Evolutionary conservation across 805 yeast genomes (phyloP), one percentile per base, ranked within the genome.

Genomic region (Pichia exigua): DNA sequence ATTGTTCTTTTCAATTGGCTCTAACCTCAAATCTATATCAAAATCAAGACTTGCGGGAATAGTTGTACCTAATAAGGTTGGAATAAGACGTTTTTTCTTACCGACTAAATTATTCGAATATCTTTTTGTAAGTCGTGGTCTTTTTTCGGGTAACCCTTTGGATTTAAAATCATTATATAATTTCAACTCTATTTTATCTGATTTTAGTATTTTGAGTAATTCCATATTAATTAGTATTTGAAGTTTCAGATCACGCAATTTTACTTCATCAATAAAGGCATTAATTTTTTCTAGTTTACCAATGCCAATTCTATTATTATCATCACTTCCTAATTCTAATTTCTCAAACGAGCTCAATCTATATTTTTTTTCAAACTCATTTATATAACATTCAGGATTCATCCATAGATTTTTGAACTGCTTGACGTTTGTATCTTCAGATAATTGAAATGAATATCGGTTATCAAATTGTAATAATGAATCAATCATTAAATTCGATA

Each of bases 61-160:
- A 1, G 57, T 65, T 0, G 68, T 65, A 6, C 71, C 72, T 22
- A 65, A 52, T 10, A 68, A 49, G 0, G 71, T 67, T 4, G 72
- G 71, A 3, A 67, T 60, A 9, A 66, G 52, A 32, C 69, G 51
- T 48, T 64, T 64, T 44, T 64, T 66, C 20, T 66, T 59, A 4
- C 69, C 68, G 7, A 66, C 68, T 9, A 55, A 42, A 20, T 28
- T 12, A 18, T 30, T 44, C 12, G 42, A 30, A 20, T 39, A 42
- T 28, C 41, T 32, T 28, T 41, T 47, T 18, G 32, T 6, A 8
- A 42, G 6, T 13, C n/a, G 32, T 4, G 42, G 22, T 38, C 32
- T 21, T 26, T 44, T 20, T 21, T 39, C 9, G n/a, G 39, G 18
- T 17, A 11, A 17, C 8, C 2, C 7, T 17, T 35, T 17, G 11